A percentile compares a stretch with the other conserved stretches of the same genome.
These are phyloP conservation scores for Corchorus olitorius DNA, from an alignment of 345 rosid species.

Conservation along the genomic window DNA sequence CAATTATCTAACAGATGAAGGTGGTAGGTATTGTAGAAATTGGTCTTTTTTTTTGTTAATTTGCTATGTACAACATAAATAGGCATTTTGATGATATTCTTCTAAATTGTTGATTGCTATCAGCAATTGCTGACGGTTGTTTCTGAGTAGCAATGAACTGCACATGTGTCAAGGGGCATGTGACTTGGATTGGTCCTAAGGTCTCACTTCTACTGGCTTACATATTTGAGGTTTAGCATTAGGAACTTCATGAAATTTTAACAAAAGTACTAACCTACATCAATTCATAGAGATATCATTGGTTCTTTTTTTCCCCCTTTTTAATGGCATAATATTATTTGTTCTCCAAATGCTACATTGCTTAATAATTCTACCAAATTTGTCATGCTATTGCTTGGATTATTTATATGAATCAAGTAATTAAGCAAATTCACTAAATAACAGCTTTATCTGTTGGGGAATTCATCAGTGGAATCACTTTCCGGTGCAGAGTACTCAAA, in stretches of 20 bases:
- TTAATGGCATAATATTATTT: slow-evolving; percentile 5
- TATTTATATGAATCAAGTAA: slow-evolving; percentile 8
- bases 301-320: not conserved
- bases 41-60: not conserved
- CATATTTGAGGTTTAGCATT: slow-evolving; percentile 1
- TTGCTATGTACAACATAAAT: not conserved
- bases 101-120: not conserved
- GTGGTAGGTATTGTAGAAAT: not conserved
- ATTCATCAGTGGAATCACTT: slow-evolving; percentile 81
- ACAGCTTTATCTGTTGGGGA: slow-evolving; percentile 84
- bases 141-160: not conserved
- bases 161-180: not conserved
- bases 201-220: not conserved
- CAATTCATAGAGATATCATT: not conserved
- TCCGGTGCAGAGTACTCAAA: slow-evolving; percentile 94
- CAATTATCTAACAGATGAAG: slow-evolving; percentile 4
- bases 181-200: slow-evolving; percentile 1
- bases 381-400: slow-evolving; percentile 1
- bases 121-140: not conserved
- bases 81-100: not conserved
- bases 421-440: slow-evolving; percentile 7
- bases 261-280: not conserved
- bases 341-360: slow-evolving; percentile 1
- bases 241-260: slow-evolving; percentile 6
- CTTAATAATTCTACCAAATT: not conserved